A percentile compares a stretch with the other conserved stretches of the same genome.
Evolutionary conservation across 108 stramenopile genomes (phyloP).

Genomic region (Nitzschia putrida): DNA sequence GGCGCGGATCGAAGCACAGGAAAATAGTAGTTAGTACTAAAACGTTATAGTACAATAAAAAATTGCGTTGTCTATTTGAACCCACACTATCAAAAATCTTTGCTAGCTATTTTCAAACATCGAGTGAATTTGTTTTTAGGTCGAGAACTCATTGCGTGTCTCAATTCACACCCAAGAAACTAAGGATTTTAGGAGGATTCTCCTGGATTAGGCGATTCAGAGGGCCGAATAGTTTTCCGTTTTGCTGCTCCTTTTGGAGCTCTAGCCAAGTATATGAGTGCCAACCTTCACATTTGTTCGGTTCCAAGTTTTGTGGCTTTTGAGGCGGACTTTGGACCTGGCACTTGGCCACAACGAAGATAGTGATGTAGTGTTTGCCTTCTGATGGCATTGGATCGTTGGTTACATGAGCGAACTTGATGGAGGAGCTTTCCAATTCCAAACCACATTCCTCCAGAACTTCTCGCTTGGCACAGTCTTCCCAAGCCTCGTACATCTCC

Average conservation of each 20-base stretch:
- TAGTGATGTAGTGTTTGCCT: slow-evolving; percentile 84
- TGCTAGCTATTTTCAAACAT: too few species aligned
- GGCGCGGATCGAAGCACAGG: too few species aligned
- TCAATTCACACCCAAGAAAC: slow-evolving; percentile 38
- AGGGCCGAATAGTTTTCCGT: slow-evolving; percentile 70
- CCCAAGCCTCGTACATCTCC: slow-evolving; percentile 87
- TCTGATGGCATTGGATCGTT: slow-evolving; percentile 79
- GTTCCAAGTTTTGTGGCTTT: slow-evolving; percentile 72
- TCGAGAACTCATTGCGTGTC: not conserved
- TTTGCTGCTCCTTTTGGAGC: slow-evolving; percentile 28
- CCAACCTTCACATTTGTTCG: slow-evolving; percentile 89
- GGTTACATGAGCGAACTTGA: slow-evolving; percentile 73
- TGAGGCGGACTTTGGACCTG: slow-evolving; percentile 16
- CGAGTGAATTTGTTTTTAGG: not conserved
- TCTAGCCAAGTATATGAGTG: slow-evolving; percentile 77
- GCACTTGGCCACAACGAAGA: slow-evolving; percentile 76
- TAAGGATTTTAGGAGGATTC: slow-evolving; percentile 40
- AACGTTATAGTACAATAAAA: too few species aligned
- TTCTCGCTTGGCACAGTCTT: slow-evolving; percentile 83
- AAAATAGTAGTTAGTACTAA: too few species aligned
- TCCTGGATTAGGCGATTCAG: slow-evolving; percentile 62
- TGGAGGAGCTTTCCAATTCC: slow-evolving; percentile 30
- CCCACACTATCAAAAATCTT: too few species aligned
- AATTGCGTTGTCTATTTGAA: too few species aligned
- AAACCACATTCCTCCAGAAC: slow-evolving; percentile 82